phyloP scores from a whole-genome alignment of 108 stramenopile genomes.

The Fragilariopsis cylindrus region DNA sequence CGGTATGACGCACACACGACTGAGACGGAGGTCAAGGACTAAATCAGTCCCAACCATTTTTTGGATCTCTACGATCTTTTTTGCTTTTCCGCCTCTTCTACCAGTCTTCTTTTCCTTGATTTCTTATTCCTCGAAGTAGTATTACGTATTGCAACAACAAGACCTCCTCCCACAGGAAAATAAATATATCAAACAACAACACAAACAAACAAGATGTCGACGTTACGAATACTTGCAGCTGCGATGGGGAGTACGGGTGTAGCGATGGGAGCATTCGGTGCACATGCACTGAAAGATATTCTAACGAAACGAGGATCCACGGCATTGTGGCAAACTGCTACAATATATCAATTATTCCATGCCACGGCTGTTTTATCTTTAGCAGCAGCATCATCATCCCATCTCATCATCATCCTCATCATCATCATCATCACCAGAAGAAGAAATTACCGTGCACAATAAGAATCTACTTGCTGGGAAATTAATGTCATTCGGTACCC shows the following conservation, averaged over 20 bases:
- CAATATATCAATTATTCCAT: slow-evolving; percentile 79
- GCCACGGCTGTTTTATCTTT: slow-evolving; percentile 75
- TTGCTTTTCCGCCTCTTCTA: too few species aligned
- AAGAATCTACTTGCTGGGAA: slow-evolving; percentile 53
- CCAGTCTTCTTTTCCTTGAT: too few species aligned
- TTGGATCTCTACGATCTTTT: too few species aligned
- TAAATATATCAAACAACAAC: too few species aligned
- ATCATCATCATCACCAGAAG: neutral
- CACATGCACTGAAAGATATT: slow-evolving; percentile 66
- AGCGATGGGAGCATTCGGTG: slow-evolving; percentile 71
- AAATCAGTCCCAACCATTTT: too few species aligned
- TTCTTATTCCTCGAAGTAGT: too few species aligned
- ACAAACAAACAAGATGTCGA: neutral
- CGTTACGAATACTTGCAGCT: slow-evolving; percentile 47
- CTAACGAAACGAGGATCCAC: slow-evolving; percentile 50
- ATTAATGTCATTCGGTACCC: slow-evolving; percentile 62
- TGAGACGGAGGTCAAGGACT: too few species aligned
- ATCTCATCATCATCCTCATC: slow-evolving; percentile 10
- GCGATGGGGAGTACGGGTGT: slow-evolving; percentile 73
- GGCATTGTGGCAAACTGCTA: slow-evolving; percentile 81
- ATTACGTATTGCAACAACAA: too few species aligned
- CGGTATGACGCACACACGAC: too few species aligned
- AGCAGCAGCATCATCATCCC: slow-evolving; percentile 27
- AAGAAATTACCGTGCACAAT: neutral
- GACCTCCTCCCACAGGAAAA: too few species aligned